Percentiles rank a stretch among this genome's conserved stretches.
These are phyloP conservation scores for Phytophthora citricola DNA, from an alignment of 352 stramenopile genomes.

Conservation along the genomic window DNA sequence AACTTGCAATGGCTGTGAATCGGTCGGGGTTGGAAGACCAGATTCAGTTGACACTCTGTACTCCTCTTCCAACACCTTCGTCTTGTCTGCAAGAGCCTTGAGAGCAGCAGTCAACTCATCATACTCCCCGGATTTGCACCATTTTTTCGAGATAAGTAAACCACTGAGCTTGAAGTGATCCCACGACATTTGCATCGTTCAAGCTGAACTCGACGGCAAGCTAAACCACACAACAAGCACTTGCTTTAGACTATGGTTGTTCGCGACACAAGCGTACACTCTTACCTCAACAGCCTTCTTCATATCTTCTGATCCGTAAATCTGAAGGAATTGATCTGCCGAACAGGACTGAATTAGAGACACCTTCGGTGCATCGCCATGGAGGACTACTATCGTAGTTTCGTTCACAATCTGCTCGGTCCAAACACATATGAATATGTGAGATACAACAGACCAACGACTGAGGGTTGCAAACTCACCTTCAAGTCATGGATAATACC, in stretches of 20 bases:
- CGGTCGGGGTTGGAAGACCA: conserved; percentile 29
- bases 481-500: conserved; percentile 88
- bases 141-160: conserved; percentile 32
- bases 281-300: conserved; percentile 72
- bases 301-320: conserved; percentile 68
- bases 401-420: conserved; percentile 67
- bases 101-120: conserved; percentile 51
- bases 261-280: neutral
- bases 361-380: conserved; percentile 79
- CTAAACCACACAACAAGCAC: conserved; percentile 31
- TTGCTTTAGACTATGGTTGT: conserved; percentile 8
- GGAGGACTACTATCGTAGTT: conserved; percentile 69
- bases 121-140: conserved; percentile 26
- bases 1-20: conserved; percentile 69
- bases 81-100: conserved; percentile 53
- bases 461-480: conserved; percentile 33
- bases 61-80: conserved; percentile 59
- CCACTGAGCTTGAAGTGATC: conserved; percentile 67
- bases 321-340: conserved; percentile 72
- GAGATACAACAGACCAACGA: too few relatives aligned
- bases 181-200: conserved; percentile 63
- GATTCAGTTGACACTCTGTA: conserved; percentile 48
- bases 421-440: neutral
- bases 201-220: conserved; percentile 78
- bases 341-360: conserved; percentile 79